Evolutionary conservation across 2,329 filamentous ascomycete species (phyloP), one percentile per base, ranked within the genome.

Genomic region (Thielaviopsis populi): DNA sequence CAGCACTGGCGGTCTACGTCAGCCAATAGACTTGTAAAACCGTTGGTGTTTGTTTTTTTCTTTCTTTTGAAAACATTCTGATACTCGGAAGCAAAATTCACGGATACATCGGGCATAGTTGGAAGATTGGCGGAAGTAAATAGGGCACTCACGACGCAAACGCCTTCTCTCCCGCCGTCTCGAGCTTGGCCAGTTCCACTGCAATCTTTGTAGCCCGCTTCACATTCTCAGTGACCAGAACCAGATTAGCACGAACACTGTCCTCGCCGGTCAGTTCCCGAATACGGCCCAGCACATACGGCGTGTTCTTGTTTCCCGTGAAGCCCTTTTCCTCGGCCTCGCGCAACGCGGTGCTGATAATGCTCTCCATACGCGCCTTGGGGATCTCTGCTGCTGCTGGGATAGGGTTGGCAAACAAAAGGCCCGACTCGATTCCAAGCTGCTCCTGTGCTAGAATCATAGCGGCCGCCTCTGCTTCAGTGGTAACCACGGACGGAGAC

Each of bases 331-430:
- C 77, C 37, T 80, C 76, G 6, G 81, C 87, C 69, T 89, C 83
- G 24, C 75, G 74, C 56, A 92, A 78, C 0, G 88, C 89, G 69
- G 82, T 78, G 67, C 83, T 78, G 68, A 94, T 89, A 48, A 85
- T 80, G 27, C 73, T 74, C 68, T 88, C 81, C 80, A 94, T 91
- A 69, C 89, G 82, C 5, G 76, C 73, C 65, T 85, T 84, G 0
- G 87, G 82, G 59, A 96, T 86, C 17, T 83, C 86, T 69, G 80
- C 77, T 65, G 88, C 78, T 62, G 81, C 76, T 0, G 91, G 88
- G 42, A 96, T 88, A 0, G 91, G 92, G 71, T 95, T 97, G 64
- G 91, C 91, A 71, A 99, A 91, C 65, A 91, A 77, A 63, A 96
- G 75, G 8, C 92, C 94, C 1, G 89, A 90, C 66, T 85, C 81